Evolutionary conservation across 2,329 filamentous ascomycete genomes (phyloP).

Genomic region (Pseudogymnoascus sp.): DNA sequence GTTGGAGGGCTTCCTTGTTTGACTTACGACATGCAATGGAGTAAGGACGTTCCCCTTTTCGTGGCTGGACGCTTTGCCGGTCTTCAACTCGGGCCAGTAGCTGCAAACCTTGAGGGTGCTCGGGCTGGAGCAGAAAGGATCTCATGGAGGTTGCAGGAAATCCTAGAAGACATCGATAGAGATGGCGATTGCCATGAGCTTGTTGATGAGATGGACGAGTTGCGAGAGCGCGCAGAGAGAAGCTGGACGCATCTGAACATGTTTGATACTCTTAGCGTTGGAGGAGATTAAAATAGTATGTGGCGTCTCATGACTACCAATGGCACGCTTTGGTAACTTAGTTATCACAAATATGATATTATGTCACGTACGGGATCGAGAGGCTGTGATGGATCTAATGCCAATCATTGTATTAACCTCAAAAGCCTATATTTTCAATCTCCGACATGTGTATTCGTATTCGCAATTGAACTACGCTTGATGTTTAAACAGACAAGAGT

Average conservation of each 20-base stretch:
- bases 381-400: too few relatives aligned
- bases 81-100: slow-evolving; percentile 63
- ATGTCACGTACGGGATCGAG: too few relatives aligned
- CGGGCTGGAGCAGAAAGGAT: slow-evolving; percentile 67
- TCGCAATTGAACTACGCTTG: background rate
- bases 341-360: background rate
- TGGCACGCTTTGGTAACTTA: too few relatives aligned
- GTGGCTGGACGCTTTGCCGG: slow-evolving; percentile 61
- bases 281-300: background rate
- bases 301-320: too few relatives aligned
- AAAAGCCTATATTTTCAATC: too few relatives aligned
- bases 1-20: slow-evolving; percentile 64
- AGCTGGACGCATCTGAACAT: slow-evolving; percentile 1
- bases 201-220: background rate
- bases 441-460: background rate
- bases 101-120: slow-evolving; percentile 67
- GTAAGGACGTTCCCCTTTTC: slow-evolving; percentile 64
- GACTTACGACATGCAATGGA: slow-evolving; percentile 72
- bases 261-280: background rate
- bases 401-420: too few relatives aligned
- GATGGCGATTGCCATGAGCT: background rate
- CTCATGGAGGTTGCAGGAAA: slow-evolving; percentile 61
- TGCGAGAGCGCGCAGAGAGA: background rate
- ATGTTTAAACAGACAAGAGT: background rate
- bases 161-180: slow-evolving; percentile 33